Conservation (phyloP, 2,329 filamentous ascomycete species). For the Stromatinia cepivora region DNA sequence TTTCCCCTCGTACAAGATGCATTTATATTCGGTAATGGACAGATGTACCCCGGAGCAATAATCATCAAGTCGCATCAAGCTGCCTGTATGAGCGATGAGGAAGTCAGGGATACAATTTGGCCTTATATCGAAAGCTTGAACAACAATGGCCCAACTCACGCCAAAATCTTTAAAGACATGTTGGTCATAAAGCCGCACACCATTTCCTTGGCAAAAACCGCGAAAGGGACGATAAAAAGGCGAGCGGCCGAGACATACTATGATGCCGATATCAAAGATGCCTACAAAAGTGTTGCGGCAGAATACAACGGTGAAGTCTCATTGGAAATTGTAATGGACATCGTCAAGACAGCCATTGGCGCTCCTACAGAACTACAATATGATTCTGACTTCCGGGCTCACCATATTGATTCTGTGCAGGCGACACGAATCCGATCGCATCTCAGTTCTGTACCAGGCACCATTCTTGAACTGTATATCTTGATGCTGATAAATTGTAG, state of each 20-base stretch:
- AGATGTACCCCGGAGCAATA: conserved; percentile 56
- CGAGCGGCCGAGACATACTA: not conserved
- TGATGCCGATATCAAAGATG: not conserved
- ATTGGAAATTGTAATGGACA: conserved; percentile 36
- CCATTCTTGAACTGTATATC: not conserved
- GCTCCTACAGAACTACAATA: conserved; percentile 41
- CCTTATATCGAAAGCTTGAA: conserved; percentile 2
- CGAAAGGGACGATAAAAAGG: conserved; percentile 56
- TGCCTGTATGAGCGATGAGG: conserved; percentile 39
- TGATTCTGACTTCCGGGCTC: conserved; percentile 52
- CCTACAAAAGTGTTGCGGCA: not conserved
- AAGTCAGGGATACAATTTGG: conserved; percentile 12
- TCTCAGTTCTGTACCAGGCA: not conserved
- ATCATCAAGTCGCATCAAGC: conserved; percentile 48
- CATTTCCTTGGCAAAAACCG: conserved; percentile 51
- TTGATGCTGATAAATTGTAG: conserved; percentile 3
- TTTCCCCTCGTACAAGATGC: conserved; percentile 51
- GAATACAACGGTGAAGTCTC: not conserved
- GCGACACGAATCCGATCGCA: conserved; percentile 30
- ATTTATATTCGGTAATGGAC: conserved; percentile 61
- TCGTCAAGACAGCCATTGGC: conserved; percentile 42
- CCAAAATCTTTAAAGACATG: conserved; percentile 16
- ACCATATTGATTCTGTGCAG: conserved; percentile 57
- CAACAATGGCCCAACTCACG: not conserved
- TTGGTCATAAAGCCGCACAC: not conserved